Conservation (phyloP, 139 green algal species). For the Coelastrella sp. region DNA sequence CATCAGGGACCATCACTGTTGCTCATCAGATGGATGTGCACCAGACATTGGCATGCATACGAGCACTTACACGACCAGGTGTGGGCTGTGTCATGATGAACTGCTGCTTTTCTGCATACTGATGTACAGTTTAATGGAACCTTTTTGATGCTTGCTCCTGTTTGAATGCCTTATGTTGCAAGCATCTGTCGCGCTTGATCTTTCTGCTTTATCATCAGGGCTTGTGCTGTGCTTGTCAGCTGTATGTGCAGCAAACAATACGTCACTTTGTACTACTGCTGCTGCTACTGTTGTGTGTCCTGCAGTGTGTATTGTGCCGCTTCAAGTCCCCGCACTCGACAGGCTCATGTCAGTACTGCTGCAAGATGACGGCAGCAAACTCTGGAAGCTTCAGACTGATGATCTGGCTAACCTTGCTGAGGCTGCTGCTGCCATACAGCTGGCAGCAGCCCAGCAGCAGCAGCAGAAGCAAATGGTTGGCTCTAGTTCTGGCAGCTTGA, state of each 20-base stretch:
- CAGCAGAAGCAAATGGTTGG: not conserved
- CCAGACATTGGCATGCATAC: constrained; percentile 2
- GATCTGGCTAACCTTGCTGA: constrained; percentile 4
- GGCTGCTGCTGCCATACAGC: constrained; percentile 19
- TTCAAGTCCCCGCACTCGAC: not conserved
- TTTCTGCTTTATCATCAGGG: too few relatives aligned
- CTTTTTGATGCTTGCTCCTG: too few relatives aligned
- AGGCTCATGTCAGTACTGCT: constrained; percentile 5
- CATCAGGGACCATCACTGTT: not conserved
- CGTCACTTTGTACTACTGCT: not conserved
- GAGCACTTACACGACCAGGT: not conserved
- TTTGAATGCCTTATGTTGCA: too few relatives aligned
- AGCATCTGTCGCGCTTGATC: too few relatives aligned
- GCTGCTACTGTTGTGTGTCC: not conserved
- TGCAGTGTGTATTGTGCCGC: not conserved
- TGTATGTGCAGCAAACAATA: not conserved
- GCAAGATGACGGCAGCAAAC: not conserved
- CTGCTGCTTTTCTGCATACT: too few relatives aligned
- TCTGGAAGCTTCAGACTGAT: constrained; percentile 9
- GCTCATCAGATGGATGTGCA: constrained; percentile 8
- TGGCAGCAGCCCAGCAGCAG: constrained; percentile 26
- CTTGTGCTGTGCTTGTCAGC: too few relatives aligned
- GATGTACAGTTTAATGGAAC: too few relatives aligned
- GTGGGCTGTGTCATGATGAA: too few relatives aligned
- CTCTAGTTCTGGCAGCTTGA: not conserved